Conservation (phyloP, 331 rosid genomes). For the Rhamnella rubrinervis region DNA sequence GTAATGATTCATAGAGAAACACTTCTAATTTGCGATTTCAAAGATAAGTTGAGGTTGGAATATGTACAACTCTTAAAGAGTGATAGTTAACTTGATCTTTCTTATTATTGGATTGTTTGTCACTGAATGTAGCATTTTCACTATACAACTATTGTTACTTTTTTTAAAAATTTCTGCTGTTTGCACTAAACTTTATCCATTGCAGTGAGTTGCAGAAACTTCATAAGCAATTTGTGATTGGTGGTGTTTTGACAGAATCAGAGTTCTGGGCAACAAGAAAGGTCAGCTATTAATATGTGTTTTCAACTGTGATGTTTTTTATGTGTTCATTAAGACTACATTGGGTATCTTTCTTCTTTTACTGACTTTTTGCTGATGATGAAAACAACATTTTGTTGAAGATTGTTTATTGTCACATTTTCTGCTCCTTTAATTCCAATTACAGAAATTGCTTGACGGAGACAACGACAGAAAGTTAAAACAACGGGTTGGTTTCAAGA, state of each 20-base stretch:
- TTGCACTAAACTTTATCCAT: constrained; percentile 28
- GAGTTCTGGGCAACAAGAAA: constrained; percentile 98
- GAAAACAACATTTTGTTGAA: too few species aligned
- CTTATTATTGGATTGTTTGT: constrained; percentile 5
- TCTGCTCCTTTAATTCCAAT: constrained; percentile 6
- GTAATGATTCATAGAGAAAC: background rate
- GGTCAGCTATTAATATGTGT: constrained; percentile 30
- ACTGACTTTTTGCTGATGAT: too few species aligned
- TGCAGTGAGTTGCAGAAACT: constrained; percentile 89
- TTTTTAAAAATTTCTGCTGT: constrained; percentile 16
- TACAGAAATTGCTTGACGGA: constrained; percentile 78
- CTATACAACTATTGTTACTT: constrained; percentile 11
- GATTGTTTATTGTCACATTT: constrained; percentile 8
- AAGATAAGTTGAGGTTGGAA: constrained; percentile 10
- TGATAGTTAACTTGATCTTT: constrained; percentile 8
- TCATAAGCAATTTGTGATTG: constrained; percentile 80
- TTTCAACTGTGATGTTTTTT: background rate
- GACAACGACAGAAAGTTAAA: constrained; percentile 66
- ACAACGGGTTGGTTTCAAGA: constrained; percentile 84
- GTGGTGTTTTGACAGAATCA: constrained; percentile 84
- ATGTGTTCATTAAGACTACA: background rate
- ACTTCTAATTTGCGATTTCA: background rate
- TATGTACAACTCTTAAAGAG: background rate
- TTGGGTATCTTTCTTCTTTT: background rate
- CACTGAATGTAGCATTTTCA: constrained; percentile 21